Evolutionary conservation across 306 rosid species (phyloP), one percentile per base, ranked within the genome.

Genomic region (Quercus agrifolia): DNA sequence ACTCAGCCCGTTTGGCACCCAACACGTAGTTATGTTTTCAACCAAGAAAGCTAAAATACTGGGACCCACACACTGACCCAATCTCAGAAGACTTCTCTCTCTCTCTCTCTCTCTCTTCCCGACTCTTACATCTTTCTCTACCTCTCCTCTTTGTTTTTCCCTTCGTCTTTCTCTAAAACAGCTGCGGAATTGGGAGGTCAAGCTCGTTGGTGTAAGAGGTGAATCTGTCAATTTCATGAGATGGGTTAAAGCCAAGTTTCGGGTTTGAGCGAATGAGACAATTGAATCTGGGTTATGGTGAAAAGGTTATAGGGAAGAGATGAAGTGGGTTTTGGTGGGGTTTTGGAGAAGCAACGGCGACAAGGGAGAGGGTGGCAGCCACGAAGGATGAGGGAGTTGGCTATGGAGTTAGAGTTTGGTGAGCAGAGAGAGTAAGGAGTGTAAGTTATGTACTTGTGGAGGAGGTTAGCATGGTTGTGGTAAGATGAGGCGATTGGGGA

Each of bases 301-400:
- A 31, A 31, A 28, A 0, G 38, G 38, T 33, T 33, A 33, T 33
- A 6, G 6, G 35, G 35, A 33, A 33, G 35, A 33, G 35, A 33
- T 6, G 6, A 33, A 33, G 6, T 33, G 35, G 35, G 35, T 33
- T 31, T 31, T 31, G 6, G 35, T 2, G 97, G 96, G 63, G 99
- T 92, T 71, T 61, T 73, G 52, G 98, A 75, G 81, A 95, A 95
- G 78, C 96, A 95, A 0, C 98, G 76, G 3, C 99, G 93, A 71
- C 97, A 94, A 25, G 99, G 99, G 79, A 93, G 99, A 0, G 99
- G 99, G 82, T 91, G 99, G 79, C 98, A 95, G 15, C 99, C 98
- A 20, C 89, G 94, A 28, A 95, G 92, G 52, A 85, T 87, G 9
- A 95, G 88, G 9, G 93, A 25, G 35, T 93, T 94, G 0, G 91